Evolutionary conservation across 2,329 filamentous ascomycete species (phyloP).

Genomic region (Alternaria triticimaculans): DNA sequence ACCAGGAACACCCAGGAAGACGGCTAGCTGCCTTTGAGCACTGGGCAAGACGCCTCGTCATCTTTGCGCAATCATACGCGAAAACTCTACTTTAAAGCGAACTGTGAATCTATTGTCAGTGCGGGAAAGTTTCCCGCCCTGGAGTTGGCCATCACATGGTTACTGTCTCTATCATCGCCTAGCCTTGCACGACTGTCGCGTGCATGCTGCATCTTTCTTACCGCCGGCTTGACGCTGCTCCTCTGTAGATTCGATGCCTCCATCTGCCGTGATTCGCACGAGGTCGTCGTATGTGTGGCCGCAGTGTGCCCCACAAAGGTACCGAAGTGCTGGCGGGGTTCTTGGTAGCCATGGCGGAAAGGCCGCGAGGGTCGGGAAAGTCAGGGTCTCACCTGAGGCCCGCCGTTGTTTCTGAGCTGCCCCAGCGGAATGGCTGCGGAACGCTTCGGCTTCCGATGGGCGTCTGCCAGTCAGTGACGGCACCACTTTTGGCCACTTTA

Average conservation of each 20-base stretch:
- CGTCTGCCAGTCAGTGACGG: slow-evolving; percentile 28
- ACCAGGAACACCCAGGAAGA: not conserved
- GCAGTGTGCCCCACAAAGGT: slow-evolving; percentile 3
- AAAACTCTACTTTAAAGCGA: not conserved
- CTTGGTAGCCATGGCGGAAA: slow-evolving; percentile 4
- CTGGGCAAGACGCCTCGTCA: not conserved
- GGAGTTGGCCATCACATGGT: not conserved
- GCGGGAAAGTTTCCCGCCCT: not conserved
- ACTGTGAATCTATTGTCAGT: not conserved
- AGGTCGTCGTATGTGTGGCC: not conserved
- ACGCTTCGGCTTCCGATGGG: slow-evolving; percentile 10
- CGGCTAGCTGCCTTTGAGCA: not conserved
- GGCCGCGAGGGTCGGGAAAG: slow-evolving; percentile 1
- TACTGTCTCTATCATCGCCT: not conserved
- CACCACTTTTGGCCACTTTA: slow-evolving; percentile 28
- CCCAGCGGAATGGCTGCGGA: slow-evolving; percentile 13
- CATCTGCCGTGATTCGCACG: not conserved
- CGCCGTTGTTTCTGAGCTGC: not conserved
- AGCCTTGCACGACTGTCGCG: not conserved
- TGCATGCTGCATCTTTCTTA: not conserved
- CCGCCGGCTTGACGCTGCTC: not conserved
- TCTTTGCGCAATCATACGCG: not conserved
- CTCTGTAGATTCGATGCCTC: not conserved
- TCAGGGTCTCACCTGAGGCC: not conserved
- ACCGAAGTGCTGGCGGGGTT: slow-evolving; percentile 1